Conservation (phyloP, 768 basidiomycete genomes). For the Rhodotorula sphaerocarpa region DNA sequence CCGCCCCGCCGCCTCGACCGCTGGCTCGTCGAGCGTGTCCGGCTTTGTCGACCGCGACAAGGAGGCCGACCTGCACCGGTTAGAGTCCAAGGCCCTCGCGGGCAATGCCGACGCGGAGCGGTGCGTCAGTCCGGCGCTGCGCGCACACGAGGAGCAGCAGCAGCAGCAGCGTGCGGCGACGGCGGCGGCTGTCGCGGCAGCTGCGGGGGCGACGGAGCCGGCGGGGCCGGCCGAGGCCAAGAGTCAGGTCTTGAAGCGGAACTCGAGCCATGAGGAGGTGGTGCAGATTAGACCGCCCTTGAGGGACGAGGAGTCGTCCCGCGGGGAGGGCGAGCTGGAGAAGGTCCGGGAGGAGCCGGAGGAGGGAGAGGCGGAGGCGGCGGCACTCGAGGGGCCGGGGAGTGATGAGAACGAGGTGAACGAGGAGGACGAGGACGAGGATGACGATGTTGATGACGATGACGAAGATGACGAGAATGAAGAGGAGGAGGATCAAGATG, state of each 20-base stretch:
- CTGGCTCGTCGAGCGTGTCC: background rate
- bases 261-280: constrained; percentile 1
- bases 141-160: background rate
- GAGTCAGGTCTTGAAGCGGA: background rate
- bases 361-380: too few species aligned
- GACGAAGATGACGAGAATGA: constrained; percentile 10
- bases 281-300: constrained; percentile 12
- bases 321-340: constrained; percentile 11
- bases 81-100: constrained; percentile 11
- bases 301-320: background rate
- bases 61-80: constrained; percentile 27
- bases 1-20: background rate
- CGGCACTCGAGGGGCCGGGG: too few species aligned
- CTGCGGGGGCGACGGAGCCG: background rate
- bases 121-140: constrained; percentile 17
- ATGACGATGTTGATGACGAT: background rate
- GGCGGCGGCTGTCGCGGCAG: background rate
- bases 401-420: constrained; percentile 19
- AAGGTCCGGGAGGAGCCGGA: constrained; percentile 9
- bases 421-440: constrained; percentile 1
- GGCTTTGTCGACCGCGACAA: constrained; percentile 13
- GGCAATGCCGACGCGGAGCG: constrained; percentile 26
- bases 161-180: background rate
- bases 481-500: constrained; percentile 3
- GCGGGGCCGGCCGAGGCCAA: background rate